These are phyloP conservation scores for Triticum monococcum DNA, from an alignment of 176 grass and related monocot species.

Conservation along the genomic window DNA sequence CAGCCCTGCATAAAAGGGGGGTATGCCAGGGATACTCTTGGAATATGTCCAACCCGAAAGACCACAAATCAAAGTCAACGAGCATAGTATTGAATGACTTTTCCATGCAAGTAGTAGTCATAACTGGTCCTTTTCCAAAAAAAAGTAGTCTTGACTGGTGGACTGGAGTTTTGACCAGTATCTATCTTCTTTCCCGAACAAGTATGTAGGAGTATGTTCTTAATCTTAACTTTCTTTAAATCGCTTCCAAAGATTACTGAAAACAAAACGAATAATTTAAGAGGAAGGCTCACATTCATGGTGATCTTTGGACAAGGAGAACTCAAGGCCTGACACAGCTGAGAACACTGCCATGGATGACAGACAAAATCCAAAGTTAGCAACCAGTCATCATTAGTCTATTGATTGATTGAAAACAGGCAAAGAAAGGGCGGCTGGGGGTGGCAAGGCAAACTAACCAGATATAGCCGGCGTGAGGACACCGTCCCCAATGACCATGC, in stretches of 20 bases:
- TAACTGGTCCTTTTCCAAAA: neutral
- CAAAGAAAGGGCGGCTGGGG: neutral
- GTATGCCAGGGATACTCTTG: neutral
- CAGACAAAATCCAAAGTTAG: slow-evolving; percentile 32
- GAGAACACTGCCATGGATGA: slow-evolving; percentile 75
- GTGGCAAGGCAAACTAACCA: slow-evolving; percentile 45
- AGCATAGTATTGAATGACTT: neutral
- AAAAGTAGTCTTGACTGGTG: neutral
- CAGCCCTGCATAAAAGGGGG: neutral
- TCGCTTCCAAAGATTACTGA: neutral
- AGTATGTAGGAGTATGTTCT: neutral
- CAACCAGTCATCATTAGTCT: neutral
- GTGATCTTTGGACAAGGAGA: slow-evolving; percentile 80
- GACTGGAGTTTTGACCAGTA: neutral
- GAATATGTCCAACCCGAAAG: neutral
- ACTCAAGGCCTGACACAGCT: slow-evolving; percentile 92
- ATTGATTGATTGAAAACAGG: slow-evolving; percentile 20
- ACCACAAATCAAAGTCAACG: neutral
- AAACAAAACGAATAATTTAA: neutral
- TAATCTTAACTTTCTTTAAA: neutral
- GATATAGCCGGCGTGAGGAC: slow-evolving; percentile 97
- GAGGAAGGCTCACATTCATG: slow-evolving; percentile 71
- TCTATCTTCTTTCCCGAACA: neutral
- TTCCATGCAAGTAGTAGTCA: neutral
- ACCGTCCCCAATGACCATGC: slow-evolving; percentile 99